Conservation (phyloP, 345 rosid species). For the Boechera divaricarpa region DNA sequence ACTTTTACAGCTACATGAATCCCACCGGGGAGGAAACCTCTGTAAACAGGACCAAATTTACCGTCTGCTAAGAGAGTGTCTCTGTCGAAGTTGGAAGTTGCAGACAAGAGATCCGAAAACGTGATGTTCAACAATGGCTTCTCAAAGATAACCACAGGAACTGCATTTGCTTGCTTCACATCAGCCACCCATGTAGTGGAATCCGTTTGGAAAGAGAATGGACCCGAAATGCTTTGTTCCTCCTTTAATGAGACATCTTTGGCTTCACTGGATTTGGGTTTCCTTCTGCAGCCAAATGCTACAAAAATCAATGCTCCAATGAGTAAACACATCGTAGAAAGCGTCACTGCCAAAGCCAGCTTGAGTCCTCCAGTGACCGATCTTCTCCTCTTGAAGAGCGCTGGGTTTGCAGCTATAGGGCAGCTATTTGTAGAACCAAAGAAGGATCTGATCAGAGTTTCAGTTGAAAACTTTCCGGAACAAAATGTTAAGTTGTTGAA, state of each 20-base stretch:
- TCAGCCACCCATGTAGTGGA: slow-evolving; percentile 95
- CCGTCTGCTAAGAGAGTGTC: slow-evolving; percentile 93
- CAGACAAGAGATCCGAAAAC: slow-evolving; percentile 85
- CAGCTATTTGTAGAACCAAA: slow-evolving; percentile 72
- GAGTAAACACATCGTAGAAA: slow-evolving; percentile 71
- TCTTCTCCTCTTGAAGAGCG: slow-evolving; percentile 55
- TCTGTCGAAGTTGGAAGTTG: slow-evolving; percentile 83
- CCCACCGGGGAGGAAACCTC: slow-evolving; percentile 93
- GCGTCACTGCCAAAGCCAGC: slow-evolving; percentile 72
- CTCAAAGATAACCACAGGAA: slow-evolving; percentile 82
- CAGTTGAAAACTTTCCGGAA: slow-evolving; percentile 52
- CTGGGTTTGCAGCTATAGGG: slow-evolving; percentile 87
- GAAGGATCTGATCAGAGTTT: slow-evolving; percentile 59
- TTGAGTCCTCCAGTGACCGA: slow-evolving; percentile 55
- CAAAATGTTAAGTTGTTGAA: slow-evolving; percentile 88
- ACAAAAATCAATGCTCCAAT: slow-evolving; percentile 64
- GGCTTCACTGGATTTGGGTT: slow-evolving; percentile 52
- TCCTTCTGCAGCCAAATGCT: slow-evolving; percentile 74
- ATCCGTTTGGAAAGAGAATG: slow-evolving; percentile 90
- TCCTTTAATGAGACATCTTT: slow-evolving; percentile 73
- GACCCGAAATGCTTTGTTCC: slow-evolving; percentile 77
- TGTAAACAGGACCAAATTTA: slow-evolving; percentile 89
- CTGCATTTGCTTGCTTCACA: slow-evolving; percentile 82
- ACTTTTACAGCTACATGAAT: slow-evolving; percentile 95
- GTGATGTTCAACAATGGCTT: slow-evolving; percentile 86